These are phyloP conservation scores for Decorospora gaudefroyi DNA, from an alignment of 2,329 filamentous ascomycete species.

Conservation along the genomic window DNA sequence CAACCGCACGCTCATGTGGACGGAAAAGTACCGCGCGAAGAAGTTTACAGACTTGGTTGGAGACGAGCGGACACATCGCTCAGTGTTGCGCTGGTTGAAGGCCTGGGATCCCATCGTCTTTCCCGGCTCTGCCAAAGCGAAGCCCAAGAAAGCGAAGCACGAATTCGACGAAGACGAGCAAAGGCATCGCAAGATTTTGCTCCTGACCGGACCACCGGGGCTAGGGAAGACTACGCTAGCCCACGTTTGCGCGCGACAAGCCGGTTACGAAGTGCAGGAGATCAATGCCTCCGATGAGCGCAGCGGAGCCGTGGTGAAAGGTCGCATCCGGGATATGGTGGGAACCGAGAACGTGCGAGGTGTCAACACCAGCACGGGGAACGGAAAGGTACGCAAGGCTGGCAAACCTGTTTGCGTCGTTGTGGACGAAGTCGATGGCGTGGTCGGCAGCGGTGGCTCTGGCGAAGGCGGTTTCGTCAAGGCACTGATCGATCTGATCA, in stretches of 20 bases:
- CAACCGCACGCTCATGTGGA: conserved; percentile 73
- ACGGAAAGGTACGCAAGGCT: conserved; percentile 67
- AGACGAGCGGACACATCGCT: conserved; percentile 89
- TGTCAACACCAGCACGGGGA: conserved; percentile 59
- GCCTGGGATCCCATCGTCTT: conserved; percentile 93
- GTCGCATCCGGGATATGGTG: conserved; percentile 85
- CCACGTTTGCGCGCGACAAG: conserved; percentile 92
- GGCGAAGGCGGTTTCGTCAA: conserved; percentile 94
- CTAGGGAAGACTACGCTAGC: conserved; percentile 95
- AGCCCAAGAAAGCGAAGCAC: conserved; percentile 53
- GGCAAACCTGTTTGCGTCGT: conserved; percentile 90
- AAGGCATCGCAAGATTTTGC: conserved; percentile 81
- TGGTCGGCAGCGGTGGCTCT: conserved; percentile 69
- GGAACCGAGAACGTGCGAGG: conserved; percentile 92
- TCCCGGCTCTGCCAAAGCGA: conserved; percentile 70
- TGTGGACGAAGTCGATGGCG: conserved; percentile 95
- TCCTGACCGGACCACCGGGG: conserved; percentile 89
- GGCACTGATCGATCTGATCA: conserved; percentile 86
- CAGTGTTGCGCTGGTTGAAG: conserved; percentile 91
- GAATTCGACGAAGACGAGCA: conserved; percentile 67
- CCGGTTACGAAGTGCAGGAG: conserved; percentile 94
- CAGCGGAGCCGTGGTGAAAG: conserved; percentile 85
- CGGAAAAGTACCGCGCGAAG: conserved; percentile 92
- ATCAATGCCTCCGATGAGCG: conserved; percentile 98
- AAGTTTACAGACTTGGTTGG: conserved; percentile 93